These are phyloP conservation scores for Cyanodermella asteris DNA, from an alignment of 2,329 filamentous ascomycete species.

Conservation along the genomic window DNA sequence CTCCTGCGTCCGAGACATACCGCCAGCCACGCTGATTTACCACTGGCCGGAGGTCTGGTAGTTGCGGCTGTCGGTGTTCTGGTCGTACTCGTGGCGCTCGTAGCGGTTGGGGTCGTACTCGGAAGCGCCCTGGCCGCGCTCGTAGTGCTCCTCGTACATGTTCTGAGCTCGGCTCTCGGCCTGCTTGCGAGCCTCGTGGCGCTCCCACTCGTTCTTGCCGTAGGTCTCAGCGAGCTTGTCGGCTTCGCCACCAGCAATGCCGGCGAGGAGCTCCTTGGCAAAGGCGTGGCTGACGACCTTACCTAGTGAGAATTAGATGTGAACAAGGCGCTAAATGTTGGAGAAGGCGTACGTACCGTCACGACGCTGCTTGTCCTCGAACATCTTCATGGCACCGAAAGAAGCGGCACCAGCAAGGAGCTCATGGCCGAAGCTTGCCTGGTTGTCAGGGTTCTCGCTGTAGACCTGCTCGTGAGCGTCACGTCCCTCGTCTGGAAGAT, in stretches of 20 bases:
- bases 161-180: conserved; percentile 35
- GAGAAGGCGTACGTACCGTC: conserved; percentile 29
- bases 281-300: conserved; percentile 50
- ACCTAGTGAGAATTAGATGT: conserved; percentile 22
- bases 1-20: too few relatives aligned
- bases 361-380: conserved; percentile 50
- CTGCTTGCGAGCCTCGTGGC: conserved; percentile 35
- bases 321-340: not conserved
- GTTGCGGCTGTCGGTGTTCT: too few relatives aligned
- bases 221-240: conserved; percentile 55
- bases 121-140: conserved; percentile 19
- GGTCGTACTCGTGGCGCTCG: conserved; percentile 13
- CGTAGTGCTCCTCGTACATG: conserved; percentile 43
- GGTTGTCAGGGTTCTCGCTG: conserved; percentile 30
- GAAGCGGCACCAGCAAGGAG: conserved; percentile 52
- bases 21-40: too few relatives aligned
- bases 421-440: conserved; percentile 50
- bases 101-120: conserved; percentile 30
- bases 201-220: conserved; percentile 38
- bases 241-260: conserved; percentile 50
- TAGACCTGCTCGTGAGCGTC: conserved; percentile 34
- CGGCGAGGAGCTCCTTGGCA: conserved; percentile 57
- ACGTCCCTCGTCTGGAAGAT: conserved; percentile 25
- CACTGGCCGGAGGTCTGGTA: too few relatives aligned
- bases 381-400: conserved; percentile 62